Evolutionary conservation across 2,329 filamentous ascomycete species (phyloP), one percentile per base, ranked within the genome.

Genomic region (Alternaria longipes): DNA sequence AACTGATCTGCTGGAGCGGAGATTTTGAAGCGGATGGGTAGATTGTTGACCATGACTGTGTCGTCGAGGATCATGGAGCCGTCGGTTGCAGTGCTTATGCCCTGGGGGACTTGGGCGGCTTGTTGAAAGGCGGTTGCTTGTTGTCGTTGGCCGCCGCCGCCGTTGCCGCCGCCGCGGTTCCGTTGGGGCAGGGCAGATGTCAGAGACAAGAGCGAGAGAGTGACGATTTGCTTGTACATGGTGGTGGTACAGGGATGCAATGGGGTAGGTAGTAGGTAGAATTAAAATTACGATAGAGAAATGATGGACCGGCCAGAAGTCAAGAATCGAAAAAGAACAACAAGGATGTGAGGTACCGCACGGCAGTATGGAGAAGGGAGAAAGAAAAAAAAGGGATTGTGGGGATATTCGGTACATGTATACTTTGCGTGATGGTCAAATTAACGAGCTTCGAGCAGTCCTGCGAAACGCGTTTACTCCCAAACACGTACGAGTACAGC

Each of bases 31-130:
- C 86, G 84, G 36, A 88, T 83, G 5, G 80, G 74, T 3, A 87
- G 82, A 55, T 82, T 82, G 63, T 87, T 87, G 61, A 88, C 83
- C 9, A 78, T 81, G 4, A 83, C 84, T 2, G 83, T 87, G 56
- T 81, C 82, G 68, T 88, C 85, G 24, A 88, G 70, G 38, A 87
- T 87, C 40, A 76, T 84, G 3, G 83, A 85, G 5, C 85, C 85
- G 72, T 88, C 85, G 0, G 82, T 83, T 3, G 85, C 85, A 24
- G 67, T 66, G 3, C 72, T 73, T n/a, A 79, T 67, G 0, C 77
- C 76, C 55, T 76, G 73, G 0, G 77, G 73, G n/a, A 78, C 61
- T 54, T 74, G 61, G 12, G 75, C 74, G 34, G 76, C 76, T 62
- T 74, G 67, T 60, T 79, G 76, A 44, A 74, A 69, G 6, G 77